Conservation (phyloP, 176 grass and related monocot genomes). For the Chrysopogon serrulatus region DNA sequence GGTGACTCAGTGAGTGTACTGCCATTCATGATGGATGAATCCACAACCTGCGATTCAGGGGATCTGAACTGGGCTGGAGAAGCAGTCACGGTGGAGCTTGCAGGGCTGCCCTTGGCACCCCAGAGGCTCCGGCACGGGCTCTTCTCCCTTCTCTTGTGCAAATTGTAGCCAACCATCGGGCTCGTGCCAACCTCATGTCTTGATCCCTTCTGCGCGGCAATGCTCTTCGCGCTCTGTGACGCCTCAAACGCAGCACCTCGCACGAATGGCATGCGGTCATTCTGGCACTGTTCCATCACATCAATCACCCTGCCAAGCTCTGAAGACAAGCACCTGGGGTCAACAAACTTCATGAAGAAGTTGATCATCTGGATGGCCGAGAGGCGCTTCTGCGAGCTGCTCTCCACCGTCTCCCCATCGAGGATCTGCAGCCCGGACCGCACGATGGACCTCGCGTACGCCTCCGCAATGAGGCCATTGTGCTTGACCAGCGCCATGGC, state of each 20-base stretch:
- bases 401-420: conserved; percentile 44
- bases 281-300: conserved; percentile 90
- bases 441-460: conserved; percentile 80
- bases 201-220: conserved; percentile 62
- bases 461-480: conserved; percentile 73
- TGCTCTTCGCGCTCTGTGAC: conserved; percentile 62
- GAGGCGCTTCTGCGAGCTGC: conserved; percentile 80
- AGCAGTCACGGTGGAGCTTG: background rate
- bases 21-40: conserved; percentile 67
- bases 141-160: conserved; percentile 43
- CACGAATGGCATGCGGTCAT: conserved; percentile 92
- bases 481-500: conserved; percentile 97
- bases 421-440: conserved; percentile 71
- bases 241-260: conserved; percentile 91
- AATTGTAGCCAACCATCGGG: conserved; percentile 49
- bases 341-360: conserved; percentile 97
- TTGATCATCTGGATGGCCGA: conserved; percentile 94
- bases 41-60: conserved; percentile 72
- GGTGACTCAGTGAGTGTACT: conserved; percentile 49
- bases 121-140: conserved; percentile 52
- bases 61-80: conserved; percentile 41
- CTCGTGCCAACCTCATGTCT: conserved; percentile 67
- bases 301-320: conserved; percentile 67
- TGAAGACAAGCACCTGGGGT: conserved; percentile 76
- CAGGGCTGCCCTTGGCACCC: conserved; percentile 26